These are phyloP conservation scores for Penicillium sp. DNA, from an alignment of 2,329 filamentous ascomycete species.

Conservation along the genomic window DNA sequence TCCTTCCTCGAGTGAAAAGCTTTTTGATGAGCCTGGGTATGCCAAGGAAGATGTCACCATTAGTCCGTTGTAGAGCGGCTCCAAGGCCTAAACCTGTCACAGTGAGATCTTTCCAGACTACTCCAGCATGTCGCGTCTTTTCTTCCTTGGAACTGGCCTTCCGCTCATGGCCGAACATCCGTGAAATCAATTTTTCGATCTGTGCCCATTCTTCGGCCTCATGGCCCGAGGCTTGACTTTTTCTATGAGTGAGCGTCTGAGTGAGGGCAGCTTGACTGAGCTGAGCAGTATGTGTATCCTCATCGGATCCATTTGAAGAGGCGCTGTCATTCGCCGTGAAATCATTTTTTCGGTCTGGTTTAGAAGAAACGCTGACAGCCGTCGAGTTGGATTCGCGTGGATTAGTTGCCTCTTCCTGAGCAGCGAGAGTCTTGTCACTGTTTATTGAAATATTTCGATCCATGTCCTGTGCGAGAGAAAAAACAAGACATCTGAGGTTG, in stretches of 20 bases:
- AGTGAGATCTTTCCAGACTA: conserved; percentile 69
- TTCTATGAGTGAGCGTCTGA: conserved; percentile 27
- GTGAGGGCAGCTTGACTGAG: conserved; percentile 5
- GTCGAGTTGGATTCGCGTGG: background rate
- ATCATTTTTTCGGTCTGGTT: background rate
- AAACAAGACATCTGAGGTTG: background rate
- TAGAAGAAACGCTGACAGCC: conserved; percentile 1
- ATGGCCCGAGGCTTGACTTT: conserved; percentile 23
- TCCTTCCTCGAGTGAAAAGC: conserved; percentile 38
- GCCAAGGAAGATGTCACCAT: conserved; percentile 57
- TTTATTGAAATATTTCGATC: background rate
- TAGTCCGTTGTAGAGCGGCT: conserved; percentile 60
- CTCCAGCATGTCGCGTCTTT: conserved; percentile 67
- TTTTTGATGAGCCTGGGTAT: conserved; percentile 51
- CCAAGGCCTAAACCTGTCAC: conserved; percentile 70
- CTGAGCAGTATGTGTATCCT: conserved; percentile 13
- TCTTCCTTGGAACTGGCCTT: conserved; percentile 69
- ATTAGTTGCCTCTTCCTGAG: background rate
- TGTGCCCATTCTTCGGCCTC: conserved; percentile 33
- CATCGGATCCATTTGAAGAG: conserved; percentile 1
- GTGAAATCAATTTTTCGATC: conserved; percentile 59
- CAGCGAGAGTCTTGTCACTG: background rate
- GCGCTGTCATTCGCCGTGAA: conserved; percentile 14
- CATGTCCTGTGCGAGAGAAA: background rate
- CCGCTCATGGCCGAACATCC: conserved; percentile 68